phyloP scores from a whole-genome alignment of 2,329 filamentous ascomycete species.

The Onygenales sp. region DNA sequence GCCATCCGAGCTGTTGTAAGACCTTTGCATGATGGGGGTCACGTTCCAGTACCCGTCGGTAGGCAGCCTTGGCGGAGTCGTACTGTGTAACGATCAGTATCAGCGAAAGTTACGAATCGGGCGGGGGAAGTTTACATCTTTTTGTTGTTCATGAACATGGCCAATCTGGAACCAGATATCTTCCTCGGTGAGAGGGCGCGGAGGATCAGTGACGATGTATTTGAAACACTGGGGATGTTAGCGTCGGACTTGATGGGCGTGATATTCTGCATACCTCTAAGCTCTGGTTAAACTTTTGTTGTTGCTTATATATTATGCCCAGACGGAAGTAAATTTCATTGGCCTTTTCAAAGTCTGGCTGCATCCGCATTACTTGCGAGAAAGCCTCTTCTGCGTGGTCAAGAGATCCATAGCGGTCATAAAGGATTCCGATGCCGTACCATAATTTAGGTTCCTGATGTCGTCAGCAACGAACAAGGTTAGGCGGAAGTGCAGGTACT shows the following conservation, averaged over 20 bases:
- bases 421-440: conserved; percentile 97
- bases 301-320: conserved; percentile 99
- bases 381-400: conserved; percentile 98
- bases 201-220: conserved; percentile 90
- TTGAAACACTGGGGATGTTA: conserved; percentile 68
- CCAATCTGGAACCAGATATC: conserved; percentile 99
- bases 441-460: conserved; percentile 84
- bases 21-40: conserved; percentile 97
- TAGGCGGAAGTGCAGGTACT: conserved; percentile 15
- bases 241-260: too few species aligned
- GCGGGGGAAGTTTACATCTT: conserved; percentile 60
- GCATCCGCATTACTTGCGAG: conserved; percentile 97
- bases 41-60: conserved; percentile 83
- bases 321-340: conserved; percentile 98
- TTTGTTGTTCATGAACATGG: conserved; percentile 96
- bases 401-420: conserved; percentile 89
- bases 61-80: conserved; percentile 84
- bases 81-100: conserved; percentile 53
- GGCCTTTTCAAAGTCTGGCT: conserved; percentile 94
- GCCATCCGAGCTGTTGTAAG: conserved; percentile 92
- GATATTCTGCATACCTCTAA: conserved; percentile 55
- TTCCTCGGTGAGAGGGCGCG: conserved; percentile 85
- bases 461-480: conserved; percentile 3
- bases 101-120: not conserved
- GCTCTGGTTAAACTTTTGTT: conserved; percentile 86